A percentile compares a stretch with the other conserved stretches of the same genome.
phyloP scores from a whole-genome alignment of 2,329 filamentous ascomycete genomes.

The Fusarium sp. region DNA sequence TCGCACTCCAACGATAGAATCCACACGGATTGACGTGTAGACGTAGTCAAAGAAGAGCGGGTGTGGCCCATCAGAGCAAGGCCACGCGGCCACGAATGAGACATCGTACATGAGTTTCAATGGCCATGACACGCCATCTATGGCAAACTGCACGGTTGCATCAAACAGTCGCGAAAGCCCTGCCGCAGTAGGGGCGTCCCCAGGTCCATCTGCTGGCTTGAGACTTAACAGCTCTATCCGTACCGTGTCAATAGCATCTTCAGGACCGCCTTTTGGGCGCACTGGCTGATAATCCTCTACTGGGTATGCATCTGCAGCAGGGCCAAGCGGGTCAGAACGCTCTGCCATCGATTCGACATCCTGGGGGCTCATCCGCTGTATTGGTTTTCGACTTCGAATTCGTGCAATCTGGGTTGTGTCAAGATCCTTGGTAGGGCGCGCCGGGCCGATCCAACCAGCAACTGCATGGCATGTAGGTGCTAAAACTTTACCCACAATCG shows the following conservation, averaged over 20 bases:
- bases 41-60: constrained; percentile 79
- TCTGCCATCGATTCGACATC: constrained; percentile 74
- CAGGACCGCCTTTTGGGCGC: constrained; percentile 61
- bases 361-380: constrained; percentile 64
- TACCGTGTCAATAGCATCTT: constrained; percentile 71
- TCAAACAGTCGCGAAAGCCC: constrained; percentile 63
- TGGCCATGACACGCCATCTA: constrained; percentile 71
- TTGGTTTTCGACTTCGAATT: constrained; percentile 69
- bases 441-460: constrained; percentile 80
- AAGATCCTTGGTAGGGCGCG: constrained; percentile 73
- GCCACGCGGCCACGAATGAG: constrained; percentile 72
- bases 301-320: constrained; percentile 69
- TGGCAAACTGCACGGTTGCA: constrained; percentile 71
- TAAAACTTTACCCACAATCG: constrained; percentile 80
- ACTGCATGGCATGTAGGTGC: constrained; percentile 76
- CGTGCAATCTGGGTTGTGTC: constrained; percentile 75
- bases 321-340: constrained; percentile 75
- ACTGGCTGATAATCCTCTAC: constrained; percentile 74
- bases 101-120: constrained; percentile 72
- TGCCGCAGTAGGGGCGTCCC: constrained; percentile 34
- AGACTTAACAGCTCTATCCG: constrained; percentile 76
- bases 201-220: constrained; percentile 53
- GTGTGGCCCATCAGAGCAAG: constrained; percentile 71
- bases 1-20: constrained; percentile 71
- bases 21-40: constrained; percentile 67